Percentiles rank a stretch among this genome's conserved stretches.
Conservation (phyloP, 2,329 filamentous ascomycete species). For the Aureobasidium lini region DNA sequence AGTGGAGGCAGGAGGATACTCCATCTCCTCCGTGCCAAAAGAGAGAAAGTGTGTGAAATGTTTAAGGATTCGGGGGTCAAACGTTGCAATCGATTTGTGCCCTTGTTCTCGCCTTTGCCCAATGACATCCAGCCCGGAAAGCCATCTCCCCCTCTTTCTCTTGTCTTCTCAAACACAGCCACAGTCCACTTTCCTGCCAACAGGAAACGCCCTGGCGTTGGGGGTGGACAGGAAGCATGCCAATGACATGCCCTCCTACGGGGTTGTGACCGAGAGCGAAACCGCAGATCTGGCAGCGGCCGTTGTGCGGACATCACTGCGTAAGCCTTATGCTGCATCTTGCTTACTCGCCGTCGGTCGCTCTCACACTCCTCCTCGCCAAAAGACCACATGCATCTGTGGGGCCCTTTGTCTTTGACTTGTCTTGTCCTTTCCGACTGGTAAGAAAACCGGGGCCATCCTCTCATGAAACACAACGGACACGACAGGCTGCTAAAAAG, state of each 20-base stretch:
- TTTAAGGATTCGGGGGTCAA: neutral
- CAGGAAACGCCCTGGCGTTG: neutral
- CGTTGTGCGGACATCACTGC: neutral
- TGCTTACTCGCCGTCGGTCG: neutral
- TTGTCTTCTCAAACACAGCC: neutral
- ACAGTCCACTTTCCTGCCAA: neutral
- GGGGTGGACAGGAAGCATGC: neutral
- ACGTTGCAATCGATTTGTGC: neutral
- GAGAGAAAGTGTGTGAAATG: neutral
- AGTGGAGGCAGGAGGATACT: neutral
- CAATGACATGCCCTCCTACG: neutral
- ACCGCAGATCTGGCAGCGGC: neutral
- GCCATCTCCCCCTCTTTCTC: neutral
- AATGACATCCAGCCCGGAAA: neutral
- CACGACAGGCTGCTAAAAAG: neutral
- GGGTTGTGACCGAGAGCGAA: constrained; percentile 6
- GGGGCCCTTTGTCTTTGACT: neutral
- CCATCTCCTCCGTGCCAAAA: too few relatives aligned
- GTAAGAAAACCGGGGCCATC: neutral
- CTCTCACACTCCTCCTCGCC: neutral
- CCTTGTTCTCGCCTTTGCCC: neutral
- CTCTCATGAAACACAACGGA: constrained; percentile 4
- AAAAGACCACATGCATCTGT: neutral
- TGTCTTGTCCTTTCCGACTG: neutral
- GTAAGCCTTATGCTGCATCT: neutral